phyloP scores from a whole-genome alignment of 768 basidiomycete genomes.

The Dacryopinax primogenitus region DNA sequence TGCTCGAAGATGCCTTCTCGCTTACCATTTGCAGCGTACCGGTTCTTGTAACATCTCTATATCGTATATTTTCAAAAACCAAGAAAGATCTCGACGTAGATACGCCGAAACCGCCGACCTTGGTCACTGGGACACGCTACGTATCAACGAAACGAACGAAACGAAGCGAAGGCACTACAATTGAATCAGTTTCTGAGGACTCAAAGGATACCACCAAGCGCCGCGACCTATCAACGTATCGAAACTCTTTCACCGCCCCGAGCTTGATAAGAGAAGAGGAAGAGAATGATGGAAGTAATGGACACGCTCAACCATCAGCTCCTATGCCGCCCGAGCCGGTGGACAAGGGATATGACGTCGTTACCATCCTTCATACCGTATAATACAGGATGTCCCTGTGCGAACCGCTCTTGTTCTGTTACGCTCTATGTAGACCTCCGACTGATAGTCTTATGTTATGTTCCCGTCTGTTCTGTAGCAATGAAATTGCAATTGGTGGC shows the following conservation, averaged over 20 bases:
- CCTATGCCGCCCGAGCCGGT: background rate
- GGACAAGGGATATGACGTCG: background rate
- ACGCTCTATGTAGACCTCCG: background rate
- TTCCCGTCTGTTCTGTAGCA: background rate
- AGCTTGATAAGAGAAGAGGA: constrained; percentile 1
- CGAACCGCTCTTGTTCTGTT: background rate
- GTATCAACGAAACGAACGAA: background rate
- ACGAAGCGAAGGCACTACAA: too few species aligned
- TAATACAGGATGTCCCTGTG: background rate
- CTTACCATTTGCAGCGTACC: constrained; percentile 35
- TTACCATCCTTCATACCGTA: background rate
- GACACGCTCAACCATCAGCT: background rate
- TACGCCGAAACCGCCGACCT: background rate
- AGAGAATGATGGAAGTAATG: background rate
- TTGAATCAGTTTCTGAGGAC: background rate
- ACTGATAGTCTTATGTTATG: background rate
- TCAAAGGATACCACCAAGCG: background rate
- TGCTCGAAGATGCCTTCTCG: constrained; percentile 26
- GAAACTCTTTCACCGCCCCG: background rate
- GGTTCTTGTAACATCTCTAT: constrained; percentile 30
- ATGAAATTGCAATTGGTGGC: background rate
- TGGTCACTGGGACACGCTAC: background rate
- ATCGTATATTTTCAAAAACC: constrained; percentile 16
- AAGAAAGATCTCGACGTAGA: background rate
- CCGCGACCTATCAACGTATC: background rate